Conservation (phyloP, 129 eudicot species). For the Erigeron canadensis region DNA sequence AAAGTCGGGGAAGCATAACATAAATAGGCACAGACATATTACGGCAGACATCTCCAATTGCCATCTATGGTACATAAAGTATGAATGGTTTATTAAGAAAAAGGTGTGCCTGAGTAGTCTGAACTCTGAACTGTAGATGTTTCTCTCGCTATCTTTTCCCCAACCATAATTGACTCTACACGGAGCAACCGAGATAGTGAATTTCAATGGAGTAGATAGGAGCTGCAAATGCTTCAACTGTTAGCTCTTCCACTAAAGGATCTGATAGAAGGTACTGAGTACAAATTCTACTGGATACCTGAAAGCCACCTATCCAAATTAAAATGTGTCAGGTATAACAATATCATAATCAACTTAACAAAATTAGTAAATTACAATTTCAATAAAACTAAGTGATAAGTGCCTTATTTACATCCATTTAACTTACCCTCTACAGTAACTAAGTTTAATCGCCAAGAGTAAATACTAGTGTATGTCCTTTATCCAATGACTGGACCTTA, state of each 20-base stretch:
- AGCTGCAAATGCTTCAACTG: conserved; percentile 41
- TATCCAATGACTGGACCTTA: background rate
- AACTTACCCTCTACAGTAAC: background rate
- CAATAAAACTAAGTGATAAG: background rate
- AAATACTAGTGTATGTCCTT: background rate
- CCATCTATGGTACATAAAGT: conserved; percentile 47
- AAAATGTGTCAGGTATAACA: no score
- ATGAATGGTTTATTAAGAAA: background rate
- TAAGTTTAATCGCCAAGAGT: background rate
- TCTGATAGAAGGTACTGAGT: conserved; percentile 10
- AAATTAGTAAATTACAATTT: background rate
- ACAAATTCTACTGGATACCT: conserved; percentile 58
- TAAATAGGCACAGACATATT: conserved; percentile 73
- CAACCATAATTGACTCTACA: conserved; percentile 80
- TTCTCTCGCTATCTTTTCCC: conserved; percentile 70
- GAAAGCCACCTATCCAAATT: conserved; percentile 44
- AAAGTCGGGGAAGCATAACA: conserved; percentile 66
- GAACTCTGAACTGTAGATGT: conserved; percentile 68
- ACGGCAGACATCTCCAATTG: conserved; percentile 83
- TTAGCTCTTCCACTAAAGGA: conserved; percentile 12
- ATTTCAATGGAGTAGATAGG: conserved; percentile 71
- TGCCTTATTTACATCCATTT: background rate
- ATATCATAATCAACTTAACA: conserved; percentile 16
- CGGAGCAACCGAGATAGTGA: conserved; percentile 75
- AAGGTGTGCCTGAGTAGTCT: conserved; percentile 69